These are phyloP conservation scores for Thymus quinquecostatus DNA, from an alignment of 257 asterid species.

Conservation along the genomic window DNA sequence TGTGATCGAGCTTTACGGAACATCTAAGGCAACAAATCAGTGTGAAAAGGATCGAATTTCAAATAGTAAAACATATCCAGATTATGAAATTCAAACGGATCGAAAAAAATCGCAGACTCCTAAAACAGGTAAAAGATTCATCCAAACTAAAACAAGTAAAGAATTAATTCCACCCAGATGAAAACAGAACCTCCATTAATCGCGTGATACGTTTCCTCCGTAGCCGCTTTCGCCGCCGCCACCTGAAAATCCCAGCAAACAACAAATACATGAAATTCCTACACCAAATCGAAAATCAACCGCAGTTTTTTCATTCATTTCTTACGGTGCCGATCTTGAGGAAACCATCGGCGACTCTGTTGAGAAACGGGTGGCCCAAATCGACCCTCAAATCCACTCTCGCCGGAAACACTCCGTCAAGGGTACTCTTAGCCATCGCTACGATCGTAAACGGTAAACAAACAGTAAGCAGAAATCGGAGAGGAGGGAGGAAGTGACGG, in stretches of 20 bases:
- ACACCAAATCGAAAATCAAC: too few species aligned
- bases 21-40: too few species aligned
- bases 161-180: neutral
- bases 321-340: constrained; percentile 17
- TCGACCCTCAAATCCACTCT: constrained; percentile 6
- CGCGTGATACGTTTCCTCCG: constrained; percentile 65
- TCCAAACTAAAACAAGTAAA: neutral
- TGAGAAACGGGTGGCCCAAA: constrained; percentile 22
- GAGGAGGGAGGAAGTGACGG: too few species aligned
- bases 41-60: too few species aligned
- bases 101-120: neutral
- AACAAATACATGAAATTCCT: neutral
- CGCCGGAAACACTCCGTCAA: neutral
- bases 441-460: too few species aligned
- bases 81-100: too few species aligned
- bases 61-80: too few species aligned
- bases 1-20: too few species aligned
- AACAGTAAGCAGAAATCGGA: too few species aligned
- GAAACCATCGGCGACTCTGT: constrained; percentile 9
- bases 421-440: neutral
- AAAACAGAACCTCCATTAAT: constrained; percentile 55
- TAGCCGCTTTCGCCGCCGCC: constrained; percentile 65
- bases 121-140: neutral
- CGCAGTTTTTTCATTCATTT: too few species aligned
- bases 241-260: constrained; percentile 50